Conservation (phyloP, 805 yeast genomes). For the Saccharomycodes ludwigii region DNA sequence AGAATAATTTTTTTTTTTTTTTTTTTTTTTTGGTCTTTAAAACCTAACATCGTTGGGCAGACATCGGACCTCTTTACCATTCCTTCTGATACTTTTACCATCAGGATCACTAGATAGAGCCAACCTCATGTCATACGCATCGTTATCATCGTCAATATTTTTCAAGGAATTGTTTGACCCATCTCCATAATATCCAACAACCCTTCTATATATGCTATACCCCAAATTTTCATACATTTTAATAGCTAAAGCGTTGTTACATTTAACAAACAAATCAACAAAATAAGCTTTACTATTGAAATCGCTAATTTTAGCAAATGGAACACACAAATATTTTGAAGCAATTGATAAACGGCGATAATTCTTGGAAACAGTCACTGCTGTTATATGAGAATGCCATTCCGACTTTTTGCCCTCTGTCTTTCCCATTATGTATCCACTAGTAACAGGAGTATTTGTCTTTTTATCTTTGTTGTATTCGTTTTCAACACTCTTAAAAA, state of each 20-base stretch:
- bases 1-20: no score
- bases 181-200: conserved; percentile 71
- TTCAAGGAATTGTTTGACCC: conserved; percentile 28
- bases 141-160: conserved; percentile 49
- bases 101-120: conserved; percentile 37
- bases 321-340: conserved; percentile 50
- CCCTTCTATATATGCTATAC: conserved; percentile 73
- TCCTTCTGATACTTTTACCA: conserved; percentile 37
- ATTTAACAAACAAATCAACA: conserved; percentile 84
- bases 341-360: conserved; percentile 84
- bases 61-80: conserved; percentile 50
- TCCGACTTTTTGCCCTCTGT: conserved; percentile 76
- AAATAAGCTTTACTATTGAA: conserved; percentile 69
- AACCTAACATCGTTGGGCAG: conserved; percentile 57
- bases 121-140: conserved; percentile 83
- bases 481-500: conserved; percentile 57
- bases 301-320: conserved; percentile 63
- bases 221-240: conserved; percentile 79
- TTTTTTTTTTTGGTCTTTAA: conserved; percentile 15
- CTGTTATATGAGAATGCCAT: conserved; percentile 96
- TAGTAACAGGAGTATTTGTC: conserved; percentile 11
- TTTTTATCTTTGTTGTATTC: conserved; percentile 10
- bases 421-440: conserved; percentile 92
- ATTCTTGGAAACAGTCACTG: conserved; percentile 77
- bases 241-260: conserved; percentile 70